Conservation (phyloP, 2,329 filamentous ascomycete species). For the Fusarium sp. region DNA sequence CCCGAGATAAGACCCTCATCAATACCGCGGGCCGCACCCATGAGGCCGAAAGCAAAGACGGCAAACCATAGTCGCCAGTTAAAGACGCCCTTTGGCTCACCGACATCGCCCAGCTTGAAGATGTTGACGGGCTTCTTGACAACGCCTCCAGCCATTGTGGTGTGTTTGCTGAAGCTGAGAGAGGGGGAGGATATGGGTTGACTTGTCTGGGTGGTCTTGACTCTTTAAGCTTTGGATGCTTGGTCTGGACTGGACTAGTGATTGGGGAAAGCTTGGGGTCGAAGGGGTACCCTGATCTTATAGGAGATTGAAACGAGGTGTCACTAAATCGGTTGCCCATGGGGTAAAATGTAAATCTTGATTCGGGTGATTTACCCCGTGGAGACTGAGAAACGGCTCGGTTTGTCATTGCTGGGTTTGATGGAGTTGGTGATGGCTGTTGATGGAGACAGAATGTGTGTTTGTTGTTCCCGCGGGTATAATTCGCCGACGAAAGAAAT, state of each 20-base stretch:
- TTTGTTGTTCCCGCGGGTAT: not conserved
- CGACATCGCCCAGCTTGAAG: conserved; percentile 14
- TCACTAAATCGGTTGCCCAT: conserved; percentile 4
- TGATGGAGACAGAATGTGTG: not conserved
- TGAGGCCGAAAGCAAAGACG: conserved; percentile 14
- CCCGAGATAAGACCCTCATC: conserved; percentile 17
- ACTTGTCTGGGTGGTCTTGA: not conserved
- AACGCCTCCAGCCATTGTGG: conserved; percentile 10
- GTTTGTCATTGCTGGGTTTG: not conserved
- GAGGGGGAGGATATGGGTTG: not conserved
- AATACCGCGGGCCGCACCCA: conserved; percentile 12
- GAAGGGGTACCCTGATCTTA: conserved; percentile 9
- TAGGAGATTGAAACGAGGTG: not conserved
- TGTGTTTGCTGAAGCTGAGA: not conserved
- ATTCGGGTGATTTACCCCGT: conserved; percentile 5
- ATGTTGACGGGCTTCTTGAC: conserved; percentile 22
- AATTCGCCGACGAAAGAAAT: not conserved
- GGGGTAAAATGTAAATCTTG: conserved; percentile 2
- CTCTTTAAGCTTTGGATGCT: not conserved
- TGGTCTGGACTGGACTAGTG: not conserved
- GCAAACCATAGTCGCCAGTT: conserved; percentile 23
- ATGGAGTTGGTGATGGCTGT: not conserved
- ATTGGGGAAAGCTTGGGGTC: conserved; percentile 8
- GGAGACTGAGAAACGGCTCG: conserved; percentile 3
- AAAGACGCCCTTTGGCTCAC: conserved; percentile 11